Conservation (phyloP, 345 rosid species). For the Camelina neglecta region DNA sequence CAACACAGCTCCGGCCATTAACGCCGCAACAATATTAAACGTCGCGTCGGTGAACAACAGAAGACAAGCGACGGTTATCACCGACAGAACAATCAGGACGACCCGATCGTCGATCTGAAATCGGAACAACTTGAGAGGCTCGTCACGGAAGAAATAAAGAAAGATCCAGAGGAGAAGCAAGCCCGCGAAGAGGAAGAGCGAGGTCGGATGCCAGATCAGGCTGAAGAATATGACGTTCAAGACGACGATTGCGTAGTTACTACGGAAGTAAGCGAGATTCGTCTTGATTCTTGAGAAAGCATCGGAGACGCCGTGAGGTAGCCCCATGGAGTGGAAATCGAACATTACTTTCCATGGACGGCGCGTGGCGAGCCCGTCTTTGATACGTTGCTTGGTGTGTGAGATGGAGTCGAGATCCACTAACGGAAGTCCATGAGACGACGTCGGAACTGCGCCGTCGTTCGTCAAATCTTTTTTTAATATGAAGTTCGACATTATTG, state of each 20-base stretch:
- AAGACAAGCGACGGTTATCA: constrained; percentile 56
- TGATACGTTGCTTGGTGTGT: constrained; percentile 64
- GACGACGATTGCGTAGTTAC: constrained; percentile 65
- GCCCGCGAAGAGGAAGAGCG: constrained; percentile 67
- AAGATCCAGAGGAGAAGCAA: constrained; percentile 71
- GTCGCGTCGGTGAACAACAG: constrained; percentile 67
- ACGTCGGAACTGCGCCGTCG: constrained; percentile 82
- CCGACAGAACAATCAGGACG: constrained; percentile 53
- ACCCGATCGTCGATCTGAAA: constrained; percentile 58
- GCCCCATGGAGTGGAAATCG: constrained; percentile 48
- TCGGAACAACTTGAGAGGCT: constrained; percentile 61
- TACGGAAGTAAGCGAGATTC: constrained; percentile 61
- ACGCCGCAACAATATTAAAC: constrained; percentile 55
- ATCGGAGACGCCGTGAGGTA: constrained; percentile 50
- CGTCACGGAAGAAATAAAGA: constrained; percentile 76
- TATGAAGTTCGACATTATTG: constrained; percentile 49
- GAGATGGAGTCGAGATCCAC: constrained; percentile 57
- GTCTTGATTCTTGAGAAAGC: constrained; percentile 52
- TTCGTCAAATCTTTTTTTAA: constrained; percentile 41
- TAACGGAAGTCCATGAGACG: constrained; percentile 50
- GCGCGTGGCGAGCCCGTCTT: constrained; percentile 61
- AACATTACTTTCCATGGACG: constrained; percentile 76
- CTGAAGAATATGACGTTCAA: constrained; percentile 65
- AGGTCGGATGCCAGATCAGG: constrained; percentile 69
- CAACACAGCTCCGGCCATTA: constrained; percentile 57